Conservation (phyloP, 805 yeast genomes). For the Yueomyces sinensis region DNA sequence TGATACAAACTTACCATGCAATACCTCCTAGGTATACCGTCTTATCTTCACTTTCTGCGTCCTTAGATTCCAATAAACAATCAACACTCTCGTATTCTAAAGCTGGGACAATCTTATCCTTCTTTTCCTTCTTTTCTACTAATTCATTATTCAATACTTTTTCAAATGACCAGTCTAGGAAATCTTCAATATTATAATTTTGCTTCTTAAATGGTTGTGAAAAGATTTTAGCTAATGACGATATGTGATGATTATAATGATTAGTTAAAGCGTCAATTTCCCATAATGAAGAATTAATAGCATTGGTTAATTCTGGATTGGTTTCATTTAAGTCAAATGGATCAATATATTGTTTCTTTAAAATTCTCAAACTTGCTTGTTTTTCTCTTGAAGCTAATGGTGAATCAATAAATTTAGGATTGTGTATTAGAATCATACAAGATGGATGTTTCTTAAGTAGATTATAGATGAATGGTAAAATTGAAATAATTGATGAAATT, state of each 20-base stretch:
- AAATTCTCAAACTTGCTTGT: slow-evolving; percentile 12
- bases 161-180: slow-evolving; percentile 79
- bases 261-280: slow-evolving; percentile 66
- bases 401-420: slow-evolving; percentile 19
- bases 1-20: slow-evolving; percentile 15
- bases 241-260: slow-evolving; percentile 93
- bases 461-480: slow-evolving; percentile 86
- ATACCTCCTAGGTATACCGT: slow-evolving; percentile 10
- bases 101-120: slow-evolving; percentile 58
- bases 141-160: slow-evolving; percentile 53
- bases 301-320: slow-evolving; percentile 71
- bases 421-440: slow-evolving; percentile 80
- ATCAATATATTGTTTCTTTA: slow-evolving; percentile 33
- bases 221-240: slow-evolving; percentile 79
- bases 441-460: slow-evolving; percentile 83
- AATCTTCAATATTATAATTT: slow-evolving; percentile 83
- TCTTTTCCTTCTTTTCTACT: slow-evolving; percentile 45
- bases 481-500: slow-evolving; percentile 77
- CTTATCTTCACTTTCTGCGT: not conserved
- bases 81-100: slow-evolving; percentile 48
- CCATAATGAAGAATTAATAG: slow-evolving; percentile 83
- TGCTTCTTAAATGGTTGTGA: slow-evolving; percentile 83
- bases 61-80: slow-evolving; percentile 5
- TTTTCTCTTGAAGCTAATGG: slow-evolving; percentile 17
- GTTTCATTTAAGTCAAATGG: slow-evolving; percentile 50